Conservation (phyloP, 164 flowering plant species). For the Pachysandra terminalis region DNA sequence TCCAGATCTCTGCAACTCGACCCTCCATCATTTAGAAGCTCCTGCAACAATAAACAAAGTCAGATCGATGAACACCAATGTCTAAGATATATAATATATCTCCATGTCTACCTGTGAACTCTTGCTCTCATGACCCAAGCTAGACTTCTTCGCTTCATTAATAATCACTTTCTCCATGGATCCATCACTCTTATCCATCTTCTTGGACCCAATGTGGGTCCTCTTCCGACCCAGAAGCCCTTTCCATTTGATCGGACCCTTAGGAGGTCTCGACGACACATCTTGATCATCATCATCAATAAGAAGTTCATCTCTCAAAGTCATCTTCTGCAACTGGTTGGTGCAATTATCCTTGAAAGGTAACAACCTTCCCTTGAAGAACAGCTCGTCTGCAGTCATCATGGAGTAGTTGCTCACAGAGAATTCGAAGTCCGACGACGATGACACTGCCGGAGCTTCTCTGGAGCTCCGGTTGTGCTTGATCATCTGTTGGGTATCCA, state of each 20-base stretch:
- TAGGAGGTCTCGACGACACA: conserved; percentile 29
- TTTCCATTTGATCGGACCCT: conserved; percentile 51
- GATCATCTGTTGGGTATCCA: conserved; percentile 37
- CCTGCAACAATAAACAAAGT: conserved; percentile 18
- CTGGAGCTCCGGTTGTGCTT: conserved; percentile 40
- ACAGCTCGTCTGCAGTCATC: conserved; percentile 70
- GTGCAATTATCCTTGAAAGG: conserved; percentile 47
- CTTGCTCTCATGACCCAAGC: conserved; percentile 23
- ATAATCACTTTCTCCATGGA: conserved; percentile 26
- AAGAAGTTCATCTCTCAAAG: conserved; percentile 61
- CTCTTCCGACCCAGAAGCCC: conserved; percentile 50
- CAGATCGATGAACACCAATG: background rate
- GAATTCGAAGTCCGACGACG: conserved; percentile 72
- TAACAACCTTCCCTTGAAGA: conserved; percentile 61
- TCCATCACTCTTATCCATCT: conserved; percentile 22
- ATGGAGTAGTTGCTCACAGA: conserved; percentile 41
- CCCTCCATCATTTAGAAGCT: conserved; percentile 19
- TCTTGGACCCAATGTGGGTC: conserved; percentile 27
- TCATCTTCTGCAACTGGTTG: conserved; percentile 34
- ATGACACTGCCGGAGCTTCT: conserved; percentile 59
- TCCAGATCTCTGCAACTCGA: conserved; percentile 33
- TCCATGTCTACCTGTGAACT: conserved; percentile 24
- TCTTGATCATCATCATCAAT: conserved; percentile 33
- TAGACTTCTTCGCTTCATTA: conserved; percentile 26
- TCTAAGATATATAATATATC: background rate